These are phyloP conservation scores for Meyerozyma sp. DNA, from an alignment of 1,139 yeast genomes.

Conservation along the genomic window DNA sequence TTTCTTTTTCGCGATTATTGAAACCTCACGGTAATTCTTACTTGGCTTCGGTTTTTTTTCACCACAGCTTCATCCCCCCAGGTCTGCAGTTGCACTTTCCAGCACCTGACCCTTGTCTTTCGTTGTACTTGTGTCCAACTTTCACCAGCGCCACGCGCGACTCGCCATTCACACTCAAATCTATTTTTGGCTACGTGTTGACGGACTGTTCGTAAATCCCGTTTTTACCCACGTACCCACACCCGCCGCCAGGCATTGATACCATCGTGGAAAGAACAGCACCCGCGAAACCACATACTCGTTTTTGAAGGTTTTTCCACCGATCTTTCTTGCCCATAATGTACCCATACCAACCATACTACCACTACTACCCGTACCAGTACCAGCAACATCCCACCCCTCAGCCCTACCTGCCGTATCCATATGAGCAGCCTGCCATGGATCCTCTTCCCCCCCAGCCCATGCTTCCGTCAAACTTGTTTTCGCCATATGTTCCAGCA, in stretches of 20 bases:
- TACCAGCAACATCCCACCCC: not conserved
- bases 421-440: slow-evolving; percentile 30
- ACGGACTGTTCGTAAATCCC: not conserved
- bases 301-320: not conserved
- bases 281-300: not conserved
- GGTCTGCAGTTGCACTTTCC: not conserved
- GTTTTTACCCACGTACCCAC: too few relatives aligned
- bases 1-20: not conserved
- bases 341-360: not conserved
- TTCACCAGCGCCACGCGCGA: not conserved
- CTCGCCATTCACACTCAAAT: not conserved
- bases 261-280: not conserved
- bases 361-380: not conserved
- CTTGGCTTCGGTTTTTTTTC: not conserved
- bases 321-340: not conserved
- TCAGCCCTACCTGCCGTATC: not conserved
- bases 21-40: not conserved
- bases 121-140: not conserved
- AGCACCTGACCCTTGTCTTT: not conserved
- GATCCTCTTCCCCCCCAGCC: slow-evolving; percentile 56
- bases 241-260: too few relatives aligned
- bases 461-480: slow-evolving; percentile 63
- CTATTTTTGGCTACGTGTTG: not conserved
- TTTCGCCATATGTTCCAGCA: slow-evolving; percentile 59
- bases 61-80: too few relatives aligned